Evolutionary conservation across 495 filamentous ascomycete species (phyloP).

Genomic region (Talaromyces wortmannii): DNA sequence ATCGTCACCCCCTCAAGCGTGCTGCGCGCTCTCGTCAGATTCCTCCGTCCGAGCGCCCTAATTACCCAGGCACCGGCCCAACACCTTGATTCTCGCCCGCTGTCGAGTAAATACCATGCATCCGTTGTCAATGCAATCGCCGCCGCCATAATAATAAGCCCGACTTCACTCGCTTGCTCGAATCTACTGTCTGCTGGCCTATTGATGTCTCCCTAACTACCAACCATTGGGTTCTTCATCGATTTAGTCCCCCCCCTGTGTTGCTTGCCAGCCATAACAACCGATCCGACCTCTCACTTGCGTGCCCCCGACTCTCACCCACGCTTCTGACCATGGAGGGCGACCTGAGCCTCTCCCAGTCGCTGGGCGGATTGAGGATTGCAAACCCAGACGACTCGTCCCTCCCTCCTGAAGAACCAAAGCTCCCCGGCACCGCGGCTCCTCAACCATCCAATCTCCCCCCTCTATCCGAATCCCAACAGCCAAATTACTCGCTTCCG

Average conservation of each 20-base stretch:
- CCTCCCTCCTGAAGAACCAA: conserved; percentile 45
- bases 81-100: not conserved
- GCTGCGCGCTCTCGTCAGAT: too few species aligned
- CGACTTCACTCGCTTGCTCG: not conserved
- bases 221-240: not conserved
- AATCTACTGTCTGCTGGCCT: too few species aligned
- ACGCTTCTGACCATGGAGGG: conserved; percentile 62
- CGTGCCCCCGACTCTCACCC: not conserved
- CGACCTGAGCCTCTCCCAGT: conserved; percentile 87
- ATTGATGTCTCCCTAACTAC: too few species aligned
- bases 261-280: conserved; percentile 6
- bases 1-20: too few species aligned
- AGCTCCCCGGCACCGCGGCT: conserved; percentile 9
- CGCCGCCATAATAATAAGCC: conserved; percentile 30
- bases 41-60: too few species aligned
- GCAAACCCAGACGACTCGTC: conserved; percentile 90
- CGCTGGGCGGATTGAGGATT: conserved; percentile 90
- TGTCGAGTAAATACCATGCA: conserved; percentile 23
- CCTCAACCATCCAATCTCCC: conserved; percentile 8
- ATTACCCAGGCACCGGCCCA: not conserved
- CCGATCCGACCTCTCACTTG: conserved; percentile 8
- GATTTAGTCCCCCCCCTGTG: conserved; percentile 6
- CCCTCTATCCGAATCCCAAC: not conserved
- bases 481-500: not conserved
- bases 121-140: conserved; percentile 20